Evolutionary conservation across 2,329 filamentous ascomycete genomes (phyloP).

Genomic region (Nemania sp.): DNA sequence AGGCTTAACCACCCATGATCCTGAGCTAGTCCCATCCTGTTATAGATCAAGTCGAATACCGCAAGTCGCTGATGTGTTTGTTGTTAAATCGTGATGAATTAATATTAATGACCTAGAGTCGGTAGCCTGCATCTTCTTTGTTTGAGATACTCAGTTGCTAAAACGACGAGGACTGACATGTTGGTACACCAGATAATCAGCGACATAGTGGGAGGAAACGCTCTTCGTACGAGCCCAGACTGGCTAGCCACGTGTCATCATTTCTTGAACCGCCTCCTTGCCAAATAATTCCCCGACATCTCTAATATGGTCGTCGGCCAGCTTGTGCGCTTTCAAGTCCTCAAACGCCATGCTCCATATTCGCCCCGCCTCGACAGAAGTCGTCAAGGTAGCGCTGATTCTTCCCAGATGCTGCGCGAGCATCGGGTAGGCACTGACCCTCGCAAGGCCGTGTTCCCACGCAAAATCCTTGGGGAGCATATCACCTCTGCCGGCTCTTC

Average conservation of each 20-base stretch:
- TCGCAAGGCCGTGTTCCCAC: slow-evolving; percentile 38
- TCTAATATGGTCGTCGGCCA: slow-evolving; percentile 32
- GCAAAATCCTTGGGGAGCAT: slow-evolving; percentile 41
- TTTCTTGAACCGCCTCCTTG: slow-evolving; percentile 16
- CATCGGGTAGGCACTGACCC: slow-evolving; percentile 42
- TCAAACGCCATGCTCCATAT: slow-evolving; percentile 43
- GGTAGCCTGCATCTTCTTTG: too few species aligned
- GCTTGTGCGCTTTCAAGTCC: slow-evolving; percentile 28
- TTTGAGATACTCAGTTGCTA: too few species aligned
- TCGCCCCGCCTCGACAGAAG: slow-evolving; percentile 36
- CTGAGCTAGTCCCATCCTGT: too few species aligned
- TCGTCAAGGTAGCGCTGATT: slow-evolving; percentile 40
- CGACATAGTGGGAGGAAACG: not conserved
- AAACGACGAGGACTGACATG: too few species aligned
- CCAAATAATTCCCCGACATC: slow-evolving; percentile 36
- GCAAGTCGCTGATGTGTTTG: too few species aligned
- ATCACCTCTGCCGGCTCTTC: slow-evolving; percentile 35
- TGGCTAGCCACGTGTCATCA: slow-evolving; percentile 3
- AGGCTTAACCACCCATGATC: too few species aligned
- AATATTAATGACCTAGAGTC: too few species aligned
- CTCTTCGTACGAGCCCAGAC: not conserved
- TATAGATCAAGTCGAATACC: too few species aligned
- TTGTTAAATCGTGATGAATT: too few species aligned
- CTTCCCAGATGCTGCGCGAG: slow-evolving; percentile 40
- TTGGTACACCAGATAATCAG: not conserved